A percentile compares a stretch with the other conserved stretches of the same genome.
Evolutionary conservation across 106 monocot species (phyloP).

Genomic region (Allium sativum): DNA sequence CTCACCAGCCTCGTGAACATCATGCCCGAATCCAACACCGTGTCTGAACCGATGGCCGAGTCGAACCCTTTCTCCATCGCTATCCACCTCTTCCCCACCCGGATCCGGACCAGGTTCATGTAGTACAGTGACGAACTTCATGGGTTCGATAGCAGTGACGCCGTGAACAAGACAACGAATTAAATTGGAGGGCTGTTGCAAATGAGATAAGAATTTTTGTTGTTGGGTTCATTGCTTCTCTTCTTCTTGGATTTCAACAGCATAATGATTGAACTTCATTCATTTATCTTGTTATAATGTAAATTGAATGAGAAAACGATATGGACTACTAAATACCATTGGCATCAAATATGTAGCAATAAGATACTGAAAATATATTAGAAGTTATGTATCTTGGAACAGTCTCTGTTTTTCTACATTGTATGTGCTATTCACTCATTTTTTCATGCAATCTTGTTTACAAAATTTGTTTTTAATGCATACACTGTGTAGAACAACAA

Average conservation of each 20-base stretch:
- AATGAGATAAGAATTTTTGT: constrained; percentile 59
- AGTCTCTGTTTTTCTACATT: too few relatives aligned
- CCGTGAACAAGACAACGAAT: constrained; percentile 20
- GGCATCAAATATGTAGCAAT: too few relatives aligned
- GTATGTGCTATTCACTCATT: too few relatives aligned
- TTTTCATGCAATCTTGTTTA: too few relatives aligned
- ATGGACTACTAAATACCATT: too few relatives aligned
- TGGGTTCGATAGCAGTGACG: constrained; percentile 64
- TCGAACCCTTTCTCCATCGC: constrained; percentile 46
- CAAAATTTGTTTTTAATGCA: too few relatives aligned
- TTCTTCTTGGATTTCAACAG: constrained; percentile 59
- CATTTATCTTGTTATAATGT: too few relatives aligned
- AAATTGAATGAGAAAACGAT: too few relatives aligned
- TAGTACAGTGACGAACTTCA: constrained; percentile 72
- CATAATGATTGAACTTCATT: constrained; percentile 34
- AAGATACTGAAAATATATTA: too few relatives aligned
- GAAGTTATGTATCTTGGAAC: too few relatives aligned
- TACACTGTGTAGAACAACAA: too few relatives aligned
- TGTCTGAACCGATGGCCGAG: constrained; percentile 65
- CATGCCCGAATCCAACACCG: constrained; percentile 81
- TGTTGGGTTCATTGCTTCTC: constrained; percentile 58
- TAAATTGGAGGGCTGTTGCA: constrained; percentile 33
- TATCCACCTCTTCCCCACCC: constrained; percentile 35
- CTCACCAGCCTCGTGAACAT: constrained; percentile 75
- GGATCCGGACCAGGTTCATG: constrained; percentile 56